Base-by-base conservation (phyloP, 179 eudicot genomes). In the Amaranthus tricolor region DNA sequence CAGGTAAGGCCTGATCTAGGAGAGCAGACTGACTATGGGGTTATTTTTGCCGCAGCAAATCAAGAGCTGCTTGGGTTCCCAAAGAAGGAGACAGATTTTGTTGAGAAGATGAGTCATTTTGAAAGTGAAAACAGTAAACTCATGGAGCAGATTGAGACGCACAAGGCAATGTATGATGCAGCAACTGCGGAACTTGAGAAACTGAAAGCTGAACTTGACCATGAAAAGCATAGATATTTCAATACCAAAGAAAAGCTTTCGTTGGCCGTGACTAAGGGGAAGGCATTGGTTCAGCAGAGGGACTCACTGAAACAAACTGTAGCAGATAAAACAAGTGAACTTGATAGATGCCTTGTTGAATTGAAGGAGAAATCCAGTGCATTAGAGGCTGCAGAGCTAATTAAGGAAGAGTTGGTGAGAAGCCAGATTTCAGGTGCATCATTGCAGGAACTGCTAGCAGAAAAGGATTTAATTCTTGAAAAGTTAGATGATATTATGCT, bases 241-340 rank as follows among this genome's bases (percentile, higher is more conserved):
- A 93, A 88, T 82, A 90, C 97, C 48, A 96, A 93, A 78, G 98
- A 96, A 88, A 96, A 96, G 84, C 97, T 96, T 78, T 88, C 97
- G 77, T 48, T 96, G 84, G 99, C 99, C 71, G 99, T 96, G 82
- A 90, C 99, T 74, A 96, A 91, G 80, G 99, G 99, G 31, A 96
- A 96, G 87, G 93, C 89, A 57, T 82, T 96, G 80, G 99, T 96
- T 76, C 99, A 96, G 84, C 96, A 96, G 81, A 86, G 99, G 71
- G 98, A 96, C 71, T 83, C 90, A 6, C 73, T 93, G 78, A 96
- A 90, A 81, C 97, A 90, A 79, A 83, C 81, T 45, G 68, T 96
- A 68, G 89, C 93, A 59, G 91, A 84, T 77, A 96, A 91, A 85
- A 82, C 94, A 8, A 84, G 78, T 64, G 89, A 88, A 82, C 79